Evolutionary conservation across 257 asterid genomes (phyloP), one percentile per base, ranked within the genome.

Genomic region (Fraxinus quadrangulata): DNA sequence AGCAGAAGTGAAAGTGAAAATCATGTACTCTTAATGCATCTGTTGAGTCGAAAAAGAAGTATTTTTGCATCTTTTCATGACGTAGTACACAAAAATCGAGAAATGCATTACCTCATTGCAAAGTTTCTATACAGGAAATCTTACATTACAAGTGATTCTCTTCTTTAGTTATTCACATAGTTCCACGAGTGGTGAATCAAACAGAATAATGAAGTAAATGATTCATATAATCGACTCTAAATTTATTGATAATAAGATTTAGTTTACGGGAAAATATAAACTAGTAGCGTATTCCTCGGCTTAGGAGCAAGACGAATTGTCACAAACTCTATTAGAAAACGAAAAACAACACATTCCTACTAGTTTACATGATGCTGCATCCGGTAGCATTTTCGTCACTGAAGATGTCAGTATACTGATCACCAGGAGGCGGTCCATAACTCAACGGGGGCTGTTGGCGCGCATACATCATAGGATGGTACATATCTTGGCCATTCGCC

Each of bases 371-470:
- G 4, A 92, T 74, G 75, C 90, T 87, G 83, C 97, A 92, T 67
- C 96, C 88, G 68, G 69, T 79, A n/a, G 97, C 84, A n/a, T 92
- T 92, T 82, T 92, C 97, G 78, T 92, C 97, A 75, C 89, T 92
- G 78, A 92, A 90, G 71, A 90, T 88, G 33, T 90, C 89, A 14
- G 92, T 83, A 14, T 84, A 90, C 26, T 83, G 79, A 28, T 88
- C 94, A 11, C 70, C 78, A 12, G 90, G 92, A 13, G 89, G 84
- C 0, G 88, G 88, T 3, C 91, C 91, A 2, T 90, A 90, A 28
- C 74, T 26, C 89, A 85, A 77, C 2, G 83, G 80, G 0, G 88
- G 88, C 54, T 40, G 92, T 1, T 83, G 89, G 37, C 85, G 80
- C 0, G 82, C 80, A 30, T 88, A 87, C 83, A 83, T 81, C 82